Base-by-base conservation (phyloP, 2,329 filamentous ascomycete genomes). In the Pseudogymnoascus sp. region DNA sequence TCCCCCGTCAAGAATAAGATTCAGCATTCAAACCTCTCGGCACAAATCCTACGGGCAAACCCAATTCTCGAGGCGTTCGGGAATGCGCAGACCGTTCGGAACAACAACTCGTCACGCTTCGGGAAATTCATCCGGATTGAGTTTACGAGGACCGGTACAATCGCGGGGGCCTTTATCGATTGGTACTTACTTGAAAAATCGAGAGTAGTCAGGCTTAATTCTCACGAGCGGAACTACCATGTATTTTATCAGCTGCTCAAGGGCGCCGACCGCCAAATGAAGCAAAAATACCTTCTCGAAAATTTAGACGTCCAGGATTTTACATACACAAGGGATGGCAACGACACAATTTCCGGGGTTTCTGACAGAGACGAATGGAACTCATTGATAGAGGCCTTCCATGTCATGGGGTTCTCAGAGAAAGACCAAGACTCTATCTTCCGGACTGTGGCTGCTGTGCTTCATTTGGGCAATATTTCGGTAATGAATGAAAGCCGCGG, bases 151-250 rank as follows among this genome's bases (percentile, higher is more conserved):
- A 85, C 85, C 37, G 96, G 96, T 28, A 89, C 95, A 62, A 99
- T 99, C 68, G 90, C 90, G 3, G 96, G 96, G 37, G 95, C 95
- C 21, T 97, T 92, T 77, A 97, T 99, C 68, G 93, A 99, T 74
- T 99, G 95, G 95, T 99, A 97, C 76, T 82, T 99, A 0, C 80
- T 99, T 12, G 95, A 99, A 73, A 99, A 99, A 76, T 99, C 95
- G n/a, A 86, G 95, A 69, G 95, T 99, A 6, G 93, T 99, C 18
- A 88, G 88, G 44, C 85, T 96, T 66, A 96, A 96, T 72, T 73
- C 84, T 0, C 89, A 91, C 63, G 95, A 99, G 78, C 87, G 95
- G 62, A 99, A 96, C 72, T 99, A 99, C 74, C 95, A 99, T 74
- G 82, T 99, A 63, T 99, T 99, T 75, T 99, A 99, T 73, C 96